phyloP scores from a whole-genome alignment of 306 rosid genomes.

The Datisca glomerata region DNA sequence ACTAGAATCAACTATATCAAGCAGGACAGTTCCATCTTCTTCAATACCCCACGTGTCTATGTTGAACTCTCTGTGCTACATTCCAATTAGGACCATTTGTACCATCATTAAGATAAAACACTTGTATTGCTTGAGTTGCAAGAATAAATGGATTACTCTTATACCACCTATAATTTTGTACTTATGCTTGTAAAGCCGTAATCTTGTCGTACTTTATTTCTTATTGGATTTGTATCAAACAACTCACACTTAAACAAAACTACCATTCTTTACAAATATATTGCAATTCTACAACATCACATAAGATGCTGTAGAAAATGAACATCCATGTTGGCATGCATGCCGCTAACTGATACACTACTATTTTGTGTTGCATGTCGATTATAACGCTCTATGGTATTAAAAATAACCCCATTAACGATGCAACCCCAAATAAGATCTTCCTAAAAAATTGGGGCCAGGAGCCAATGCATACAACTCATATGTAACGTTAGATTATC shows the following conservation, averaged over 20 bases:
- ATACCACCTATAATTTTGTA: not conserved
- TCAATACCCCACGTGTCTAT: not conserved
- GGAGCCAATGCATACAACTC: not conserved
- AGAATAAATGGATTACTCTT: not conserved
- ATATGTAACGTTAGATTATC: not conserved
- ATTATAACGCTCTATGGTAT: not conserved
- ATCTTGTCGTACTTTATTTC: not conserved
- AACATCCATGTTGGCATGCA: too few species aligned
- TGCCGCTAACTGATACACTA: not conserved
- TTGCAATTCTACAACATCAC: not conserved
- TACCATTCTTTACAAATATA: not conserved
- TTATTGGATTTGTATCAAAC: not conserved
- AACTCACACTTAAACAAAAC: conserved; percentile 4
- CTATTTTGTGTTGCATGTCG: not conserved
- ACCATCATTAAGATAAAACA: not conserved
- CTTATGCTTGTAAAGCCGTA: not conserved
- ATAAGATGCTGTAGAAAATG: conserved; percentile 2
- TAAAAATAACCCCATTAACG: not conserved
- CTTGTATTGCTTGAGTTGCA: not conserved
- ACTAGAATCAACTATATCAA: too few species aligned
- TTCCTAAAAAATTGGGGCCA: not conserved
- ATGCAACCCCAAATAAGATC: not conserved
- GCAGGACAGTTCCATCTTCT: not conserved
- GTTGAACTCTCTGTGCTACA: not conserved
- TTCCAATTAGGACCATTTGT: not conserved